phyloP scores from a whole-genome alignment of 2,329 filamentous ascomycete species.

The Gaeumannomyces sp. region DNA sequence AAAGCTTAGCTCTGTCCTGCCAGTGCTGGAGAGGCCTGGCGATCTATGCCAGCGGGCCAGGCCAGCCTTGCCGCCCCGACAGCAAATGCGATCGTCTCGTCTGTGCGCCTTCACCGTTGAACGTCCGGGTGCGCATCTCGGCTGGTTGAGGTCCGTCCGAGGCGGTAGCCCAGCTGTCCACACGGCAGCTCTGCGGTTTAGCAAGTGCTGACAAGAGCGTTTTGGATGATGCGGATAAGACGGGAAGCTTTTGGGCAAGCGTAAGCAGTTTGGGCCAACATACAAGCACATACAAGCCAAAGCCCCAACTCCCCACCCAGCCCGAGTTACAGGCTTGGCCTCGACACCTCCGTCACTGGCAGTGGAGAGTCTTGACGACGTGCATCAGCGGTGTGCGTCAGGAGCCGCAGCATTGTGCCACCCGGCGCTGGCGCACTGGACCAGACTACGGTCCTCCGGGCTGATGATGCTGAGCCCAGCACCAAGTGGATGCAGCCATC shows the following conservation, averaged over 20 bases:
- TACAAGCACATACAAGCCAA: too few relatives aligned
- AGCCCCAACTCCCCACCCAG: too few relatives aligned
- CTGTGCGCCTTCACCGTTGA: not conserved
- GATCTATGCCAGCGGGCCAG: too few relatives aligned
- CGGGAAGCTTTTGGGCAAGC: not conserved
- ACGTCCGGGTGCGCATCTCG: not conserved
- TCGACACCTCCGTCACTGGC: not conserved
- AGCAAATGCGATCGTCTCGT: not conserved
- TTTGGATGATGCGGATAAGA: not conserved
- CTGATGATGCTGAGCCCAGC: not conserved
- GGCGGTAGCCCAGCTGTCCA: too few relatives aligned
- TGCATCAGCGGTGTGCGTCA: slow-evolving; percentile 1
- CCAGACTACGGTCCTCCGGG: not conserved
- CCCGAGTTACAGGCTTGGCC: too few relatives aligned
- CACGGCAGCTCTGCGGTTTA: not conserved
- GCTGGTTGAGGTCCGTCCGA: not conserved
- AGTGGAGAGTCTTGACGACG: not conserved
- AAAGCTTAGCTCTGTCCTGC: not conserved
- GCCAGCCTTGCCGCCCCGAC: not conserved
- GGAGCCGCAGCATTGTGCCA: not conserved
- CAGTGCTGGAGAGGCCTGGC: too few relatives aligned
- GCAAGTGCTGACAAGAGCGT: not conserved
- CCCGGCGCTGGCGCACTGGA: not conserved
- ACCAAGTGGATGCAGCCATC: not conserved
- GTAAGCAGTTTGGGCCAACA: too few relatives aligned